These are phyloP conservation scores for Fusarium torulosum DNA, from an alignment of 2,329 filamentous ascomycete species.

Conservation along the genomic window DNA sequence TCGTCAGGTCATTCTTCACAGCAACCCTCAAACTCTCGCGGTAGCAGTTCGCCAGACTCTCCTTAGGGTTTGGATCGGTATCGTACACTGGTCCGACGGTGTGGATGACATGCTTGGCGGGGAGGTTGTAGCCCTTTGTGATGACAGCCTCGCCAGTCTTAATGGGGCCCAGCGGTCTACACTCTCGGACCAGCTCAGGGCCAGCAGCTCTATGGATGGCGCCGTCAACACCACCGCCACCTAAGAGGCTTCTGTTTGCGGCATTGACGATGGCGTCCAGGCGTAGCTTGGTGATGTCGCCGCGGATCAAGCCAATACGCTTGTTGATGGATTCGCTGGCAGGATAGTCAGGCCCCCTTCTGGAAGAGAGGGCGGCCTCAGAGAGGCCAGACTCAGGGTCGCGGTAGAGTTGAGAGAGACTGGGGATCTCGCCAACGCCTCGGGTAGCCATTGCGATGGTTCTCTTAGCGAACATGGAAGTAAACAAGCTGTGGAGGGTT, in stretches of 20 bases:
- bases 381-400: conserved; percentile 35
- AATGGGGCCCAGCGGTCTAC: conserved; percentile 78
- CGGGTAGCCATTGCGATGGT: conserved; percentile 47
- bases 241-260: conserved; percentile 81
- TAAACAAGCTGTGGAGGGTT: background rate
- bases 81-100: conserved; percentile 87
- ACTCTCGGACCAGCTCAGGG: conserved; percentile 74
- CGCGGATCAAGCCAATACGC: conserved; percentile 76
- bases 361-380: background rate
- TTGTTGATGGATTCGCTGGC: conserved; percentile 72
- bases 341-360: conserved; percentile 15
- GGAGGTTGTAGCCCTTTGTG: conserved; percentile 81
- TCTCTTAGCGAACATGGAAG: conserved; percentile 40
- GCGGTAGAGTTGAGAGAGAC: conserved; percentile 73
- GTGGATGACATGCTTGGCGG: conserved; percentile 85
- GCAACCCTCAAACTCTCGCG: conserved; percentile 78
- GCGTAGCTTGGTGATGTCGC: conserved; percentile 84
- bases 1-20: conserved; percentile 72
- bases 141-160: conserved; percentile 84
- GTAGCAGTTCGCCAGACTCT: conserved; percentile 74
- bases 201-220: conserved; percentile 91
- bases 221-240: conserved; percentile 91
- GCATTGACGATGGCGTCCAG: conserved; percentile 94
- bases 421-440: conserved; percentile 69
- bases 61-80: conserved; percentile 55